Conservation (phyloP, 306 rosid genomes). For the Canavalia gladiata region DNA sequence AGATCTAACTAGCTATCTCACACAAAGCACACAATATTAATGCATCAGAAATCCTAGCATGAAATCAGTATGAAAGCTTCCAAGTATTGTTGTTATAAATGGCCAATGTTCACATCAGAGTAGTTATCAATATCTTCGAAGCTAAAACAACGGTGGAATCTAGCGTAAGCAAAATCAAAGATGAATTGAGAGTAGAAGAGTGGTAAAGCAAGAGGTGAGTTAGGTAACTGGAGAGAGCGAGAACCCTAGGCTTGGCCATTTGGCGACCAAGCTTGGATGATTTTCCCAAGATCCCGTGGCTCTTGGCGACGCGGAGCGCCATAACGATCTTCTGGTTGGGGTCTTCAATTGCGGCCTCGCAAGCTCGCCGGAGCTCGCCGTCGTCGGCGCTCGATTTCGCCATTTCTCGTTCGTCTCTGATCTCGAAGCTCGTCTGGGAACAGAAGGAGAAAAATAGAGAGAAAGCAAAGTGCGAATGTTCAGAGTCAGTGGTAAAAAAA, state of each 20-base stretch:
- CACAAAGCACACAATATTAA: constrained; percentile 11
- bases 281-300: constrained; percentile 81
- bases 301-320: constrained; percentile 88
- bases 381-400: constrained; percentile 97
- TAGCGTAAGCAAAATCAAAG: constrained; percentile 17
- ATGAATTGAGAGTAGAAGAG: background rate
- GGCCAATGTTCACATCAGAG: constrained; percentile 35
- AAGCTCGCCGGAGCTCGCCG: constrained; percentile 92
- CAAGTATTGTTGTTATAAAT: background rate
- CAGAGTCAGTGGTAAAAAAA: background rate
- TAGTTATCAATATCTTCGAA: constrained; percentile 26
- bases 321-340: constrained; percentile 81
- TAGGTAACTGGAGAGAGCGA: constrained; percentile 87
- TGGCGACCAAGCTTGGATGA: constrained; percentile 87
- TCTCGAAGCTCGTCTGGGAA: constrained; percentile 41
- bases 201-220: constrained; percentile 19
- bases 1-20: constrained; percentile 25
- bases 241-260: constrained; percentile 99
- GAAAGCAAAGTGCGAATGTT: background rate
- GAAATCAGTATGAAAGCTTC: background rate
- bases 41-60: constrained; percentile 6
- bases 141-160: constrained; percentile 20
- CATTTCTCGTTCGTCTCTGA: constrained; percentile 58
- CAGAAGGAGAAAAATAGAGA: background rate
- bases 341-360: constrained; percentile 87